Evolutionary conservation across 2,329 filamentous ascomycete species (phyloP).

Genomic region (Diplocarpon mali): DNA sequence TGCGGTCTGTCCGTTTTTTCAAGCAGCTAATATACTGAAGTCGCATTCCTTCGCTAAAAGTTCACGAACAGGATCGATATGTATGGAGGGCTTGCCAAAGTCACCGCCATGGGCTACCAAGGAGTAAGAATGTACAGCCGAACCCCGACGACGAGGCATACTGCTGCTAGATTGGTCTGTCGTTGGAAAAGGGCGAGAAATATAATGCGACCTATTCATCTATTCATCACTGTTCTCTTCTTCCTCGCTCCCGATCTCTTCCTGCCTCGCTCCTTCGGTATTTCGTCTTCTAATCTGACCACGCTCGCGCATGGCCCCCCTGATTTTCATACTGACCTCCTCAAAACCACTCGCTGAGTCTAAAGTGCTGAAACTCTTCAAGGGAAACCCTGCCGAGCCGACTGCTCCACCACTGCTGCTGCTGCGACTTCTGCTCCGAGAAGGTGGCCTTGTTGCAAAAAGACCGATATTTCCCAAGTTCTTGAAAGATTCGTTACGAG

Average conservation of each 20-base stretch:
- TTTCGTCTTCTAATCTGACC: conserved; percentile 43
- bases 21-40: too few relatives aligned
- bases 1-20: too few relatives aligned
- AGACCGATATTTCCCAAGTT: conserved; percentile 81
- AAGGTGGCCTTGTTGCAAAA: conserved; percentile 82
- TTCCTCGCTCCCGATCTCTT: conserved; percentile 29
- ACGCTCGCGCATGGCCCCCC: conserved; percentile 73
- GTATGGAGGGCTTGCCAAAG: too few relatives aligned
- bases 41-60: too few relatives aligned
- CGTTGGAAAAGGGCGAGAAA: not conserved
- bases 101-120: too few relatives aligned
- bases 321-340: conserved; percentile 73
- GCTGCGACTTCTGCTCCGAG: conserved; percentile 61
- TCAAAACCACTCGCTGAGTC: conserved; percentile 64
- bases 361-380: conserved; percentile 59
- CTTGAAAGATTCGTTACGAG: conserved; percentile 86
- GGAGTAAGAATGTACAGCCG: too few relatives aligned
- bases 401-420: conserved; percentile 55
- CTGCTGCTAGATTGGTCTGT: too few relatives aligned
- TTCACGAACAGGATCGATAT: too few relatives aligned
- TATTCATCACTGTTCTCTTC: conserved; percentile 22
- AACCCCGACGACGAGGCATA: not conserved
- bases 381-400: conserved; percentile 49
- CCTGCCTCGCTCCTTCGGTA: conserved; percentile 30
- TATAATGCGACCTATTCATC: not conserved